These are phyloP conservation scores for Mucor sp. DNA, from an alignment of 371 early-diverging fungal species.

Conservation along the genomic window DNA sequence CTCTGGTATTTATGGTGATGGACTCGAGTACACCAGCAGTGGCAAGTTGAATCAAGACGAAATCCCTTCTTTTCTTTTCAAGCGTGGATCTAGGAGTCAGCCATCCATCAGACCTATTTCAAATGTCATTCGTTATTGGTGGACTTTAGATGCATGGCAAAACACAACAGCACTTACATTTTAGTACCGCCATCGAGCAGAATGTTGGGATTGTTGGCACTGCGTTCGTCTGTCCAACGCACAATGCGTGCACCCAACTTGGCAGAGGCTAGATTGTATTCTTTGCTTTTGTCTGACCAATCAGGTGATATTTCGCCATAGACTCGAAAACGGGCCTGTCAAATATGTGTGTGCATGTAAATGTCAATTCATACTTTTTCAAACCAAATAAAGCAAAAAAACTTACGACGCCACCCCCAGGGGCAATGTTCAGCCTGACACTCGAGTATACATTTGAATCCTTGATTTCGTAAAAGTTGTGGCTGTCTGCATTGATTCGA, in stretches of 20 bases:
- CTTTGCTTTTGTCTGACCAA: constrained; percentile 38
- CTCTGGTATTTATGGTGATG: constrained; percentile 73
- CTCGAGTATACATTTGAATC: constrained; percentile 47
- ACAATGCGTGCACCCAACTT: constrained; percentile 75
- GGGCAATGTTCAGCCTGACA: constrained; percentile 72
- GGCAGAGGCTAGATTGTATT: constrained; percentile 72
- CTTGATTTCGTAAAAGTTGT: constrained; percentile 62
- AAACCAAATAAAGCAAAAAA: not conserved
- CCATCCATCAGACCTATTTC: constrained; percentile 67
- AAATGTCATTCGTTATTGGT: not conserved
- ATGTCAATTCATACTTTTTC: not conserved
- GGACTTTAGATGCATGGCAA: not conserved
- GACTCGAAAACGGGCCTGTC: constrained; percentile 70
- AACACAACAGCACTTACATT: constrained; percentile 14
- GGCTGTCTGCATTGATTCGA: constrained; percentile 54
- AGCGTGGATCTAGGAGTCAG: constrained; percentile 64
- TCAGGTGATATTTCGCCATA: constrained; percentile 71
- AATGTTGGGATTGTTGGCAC: constrained; percentile 67
- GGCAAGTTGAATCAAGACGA: constrained; percentile 70
- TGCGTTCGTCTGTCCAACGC: constrained; percentile 66
- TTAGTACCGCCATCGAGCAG: constrained; percentile 60
- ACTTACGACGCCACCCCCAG: constrained; percentile 81
- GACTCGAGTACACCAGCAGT: constrained; percentile 61
- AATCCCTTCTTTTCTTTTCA: constrained; percentile 60
- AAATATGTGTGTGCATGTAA: too few relatives aligned